Percentiles rank a stretch among this genome's conserved stretches.
phyloP scores from a whole-genome alignment of 2,329 filamentous ascomycete genomes.

The Eutypa lata region DNA sequence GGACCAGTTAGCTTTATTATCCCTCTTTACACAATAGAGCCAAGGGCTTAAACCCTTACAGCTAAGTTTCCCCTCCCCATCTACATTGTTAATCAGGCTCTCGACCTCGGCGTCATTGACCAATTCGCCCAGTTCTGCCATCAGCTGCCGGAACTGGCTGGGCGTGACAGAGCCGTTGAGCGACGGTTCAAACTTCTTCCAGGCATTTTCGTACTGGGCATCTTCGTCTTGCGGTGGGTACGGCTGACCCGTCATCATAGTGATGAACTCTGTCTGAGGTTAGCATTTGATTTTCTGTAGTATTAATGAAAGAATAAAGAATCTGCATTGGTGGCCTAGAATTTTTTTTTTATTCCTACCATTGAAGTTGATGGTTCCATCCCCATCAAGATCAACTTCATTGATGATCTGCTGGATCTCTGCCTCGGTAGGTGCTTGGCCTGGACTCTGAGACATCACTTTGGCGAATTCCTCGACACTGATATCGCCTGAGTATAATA shows the following conservation, averaged over 20 bases:
- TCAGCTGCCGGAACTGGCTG: slow-evolving; percentile 31
- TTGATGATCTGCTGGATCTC: slow-evolving; percentile 36
- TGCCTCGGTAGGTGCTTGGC: slow-evolving; percentile 26
- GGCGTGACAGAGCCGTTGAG: slow-evolving; percentile 31
- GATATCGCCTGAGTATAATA: slow-evolving; percentile 27
- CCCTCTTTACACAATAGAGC: neutral
- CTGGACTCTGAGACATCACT: slow-evolving; percentile 31
- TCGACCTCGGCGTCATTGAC: slow-evolving; percentile 33
- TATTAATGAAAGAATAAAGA: neutral
- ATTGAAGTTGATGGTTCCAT: slow-evolving; percentile 37
- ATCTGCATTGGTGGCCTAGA: neutral
- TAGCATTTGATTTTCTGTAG: neutral
- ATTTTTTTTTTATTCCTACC: slow-evolving; percentile 17
- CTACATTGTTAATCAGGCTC: slow-evolving; percentile 30
- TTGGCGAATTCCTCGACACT: slow-evolving; percentile 35
- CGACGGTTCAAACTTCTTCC: slow-evolving; percentile 32
- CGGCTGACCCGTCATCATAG: slow-evolving; percentile 38
- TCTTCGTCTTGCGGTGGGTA: slow-evolving; percentile 25
- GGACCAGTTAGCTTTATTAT: neutral
- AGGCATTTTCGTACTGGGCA: slow-evolving; percentile 29
- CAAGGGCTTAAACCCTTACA: slow-evolving; percentile 24
- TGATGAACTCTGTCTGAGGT: slow-evolving; percentile 33
- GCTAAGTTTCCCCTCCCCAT: slow-evolving; percentile 32
- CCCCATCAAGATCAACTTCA: slow-evolving; percentile 36
- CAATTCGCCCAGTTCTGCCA: slow-evolving; percentile 28